Base-by-base conservation (phyloP, 78 protist genomes). In the Dictyostelium purpureum region DNA sequence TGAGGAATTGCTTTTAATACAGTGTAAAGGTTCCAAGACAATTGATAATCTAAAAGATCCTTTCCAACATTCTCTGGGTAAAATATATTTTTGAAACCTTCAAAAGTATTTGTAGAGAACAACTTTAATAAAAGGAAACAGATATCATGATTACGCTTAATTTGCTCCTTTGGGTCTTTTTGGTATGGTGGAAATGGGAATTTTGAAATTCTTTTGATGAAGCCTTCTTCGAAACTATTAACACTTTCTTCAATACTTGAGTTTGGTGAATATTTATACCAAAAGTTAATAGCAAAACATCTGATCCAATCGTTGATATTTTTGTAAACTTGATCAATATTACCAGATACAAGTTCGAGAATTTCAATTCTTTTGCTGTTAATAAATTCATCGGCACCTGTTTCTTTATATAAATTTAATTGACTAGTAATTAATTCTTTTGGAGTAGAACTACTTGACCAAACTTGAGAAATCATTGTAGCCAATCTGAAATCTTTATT, bases 271-370 rank as follows among this genome's bases (percentile, higher is more conserved):
- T 24, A 79, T 56, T 52, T 81, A 42, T 33, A 90, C 94, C 94
- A 90, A 42, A 79, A 78, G 40, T 80, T 74, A 19, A 79, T 24
- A 6, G 88, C 82, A 42, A 79, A 90, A 66, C 87, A 49, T 52
- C 94, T 71, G 28, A 75, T 59, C 94, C 94, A 90, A 69, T 78
- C 94, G 26, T 45, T 54, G 35, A 77, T 11, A 70, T 78, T 79
- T 42, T 80, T 73, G 24, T 81, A 79, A 26, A 90, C 89, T 21
- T 9, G 40, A 52, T 78, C 79, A 24, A 90, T 73, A 19, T 73
- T 65, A 52, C 94, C 94, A 63, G 89, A 21, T 3, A 90, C 0
- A 5, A 90, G 24, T 35, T 90, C 38, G 45, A 78, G 12, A 51
- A 90, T 81, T 54, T 76, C 82, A 14, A 77, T 33, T 42, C 88